phyloP scores from a whole-genome alignment of 129 eudicot species.

The Rutidosis leptorrhynchoides region DNA sequence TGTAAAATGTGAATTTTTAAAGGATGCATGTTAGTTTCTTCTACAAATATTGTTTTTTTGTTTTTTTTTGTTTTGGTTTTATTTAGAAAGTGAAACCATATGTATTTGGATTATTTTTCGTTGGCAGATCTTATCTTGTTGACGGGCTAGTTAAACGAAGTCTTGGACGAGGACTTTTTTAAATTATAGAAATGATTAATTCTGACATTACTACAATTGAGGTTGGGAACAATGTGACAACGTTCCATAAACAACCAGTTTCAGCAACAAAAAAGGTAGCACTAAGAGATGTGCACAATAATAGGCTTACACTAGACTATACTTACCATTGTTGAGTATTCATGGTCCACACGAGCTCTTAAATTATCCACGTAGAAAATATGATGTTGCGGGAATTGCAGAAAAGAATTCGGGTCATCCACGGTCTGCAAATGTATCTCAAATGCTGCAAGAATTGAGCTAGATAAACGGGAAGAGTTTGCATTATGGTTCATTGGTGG shows the following conservation, averaged over 20 bases:
- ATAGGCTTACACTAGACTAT: conserved; percentile 52
- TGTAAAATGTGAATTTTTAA: not conserved
- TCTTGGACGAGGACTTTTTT: conserved; percentile 11
- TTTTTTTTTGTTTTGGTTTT: not conserved
- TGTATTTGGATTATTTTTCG: not conserved
- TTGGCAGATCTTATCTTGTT: conserved; percentile 16
- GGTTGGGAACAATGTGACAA: conserved; percentile 25
- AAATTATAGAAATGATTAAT: conserved; percentile 42
- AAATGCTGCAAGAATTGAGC: conserved; percentile 30
- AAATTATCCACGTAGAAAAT: conserved; percentile 43
- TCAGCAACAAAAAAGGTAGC: conserved; percentile 48
- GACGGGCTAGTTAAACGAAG: conserved; percentile 23
- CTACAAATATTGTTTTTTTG: not conserved
- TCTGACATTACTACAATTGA: conserved; percentile 38
- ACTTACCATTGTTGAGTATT: conserved; percentile 34
- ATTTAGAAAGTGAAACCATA: conserved; percentile 9
- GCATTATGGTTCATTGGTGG: conserved; percentile 29
- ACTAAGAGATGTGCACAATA: conserved; percentile 60
- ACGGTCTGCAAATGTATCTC: conserved; percentile 20
- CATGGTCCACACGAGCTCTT: conserved; percentile 47
- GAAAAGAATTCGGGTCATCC: conserved; percentile 26
- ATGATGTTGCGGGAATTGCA: conserved; percentile 32
- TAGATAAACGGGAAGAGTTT: conserved; percentile 34
- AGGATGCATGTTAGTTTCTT: not conserved
- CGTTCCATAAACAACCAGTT: conserved; percentile 40